These are phyloP conservation scores for Yamadazyma diospyri DNA, from an alignment of 1,139 yeast genomes.

Conservation along the genomic window DNA sequence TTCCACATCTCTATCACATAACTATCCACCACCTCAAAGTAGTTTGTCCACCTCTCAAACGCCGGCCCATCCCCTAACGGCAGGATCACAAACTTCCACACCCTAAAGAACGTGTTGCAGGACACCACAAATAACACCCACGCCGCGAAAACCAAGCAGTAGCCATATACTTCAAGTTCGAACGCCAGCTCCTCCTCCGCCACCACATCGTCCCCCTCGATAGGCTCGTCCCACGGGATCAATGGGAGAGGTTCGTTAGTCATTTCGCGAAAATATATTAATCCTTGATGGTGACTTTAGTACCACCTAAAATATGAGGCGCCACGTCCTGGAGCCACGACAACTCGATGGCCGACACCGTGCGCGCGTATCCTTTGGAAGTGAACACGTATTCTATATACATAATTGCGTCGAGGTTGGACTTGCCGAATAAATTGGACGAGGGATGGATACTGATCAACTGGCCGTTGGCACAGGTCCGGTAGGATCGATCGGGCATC, in stretches of 20 bases:
- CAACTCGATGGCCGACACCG: slow-evolving; percentile 77
- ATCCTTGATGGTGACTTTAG: slow-evolving; percentile 26
- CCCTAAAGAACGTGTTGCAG: slow-evolving; percentile 38
- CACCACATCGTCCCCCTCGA: slow-evolving; percentile 1
- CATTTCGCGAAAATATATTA: slow-evolving; percentile 2
- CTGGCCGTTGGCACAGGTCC: slow-evolving; percentile 80
- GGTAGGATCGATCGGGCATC: slow-evolving; percentile 89
- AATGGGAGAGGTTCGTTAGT: slow-evolving; percentile 15
- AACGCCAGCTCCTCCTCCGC: not conserved
- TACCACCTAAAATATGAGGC: slow-evolving; percentile 57
- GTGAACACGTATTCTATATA: slow-evolving; percentile 94
- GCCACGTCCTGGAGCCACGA: slow-evolving; percentile 87
- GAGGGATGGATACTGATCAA: slow-evolving; percentile 89
- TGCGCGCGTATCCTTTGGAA: slow-evolving; percentile 88
- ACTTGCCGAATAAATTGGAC: slow-evolving; percentile 76
- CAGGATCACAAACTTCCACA: slow-evolving; percentile 42
- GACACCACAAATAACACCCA: slow-evolving; percentile 43
- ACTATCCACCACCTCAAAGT: slow-evolving; percentile 32
- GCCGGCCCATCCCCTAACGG: slow-evolving; percentile 20
- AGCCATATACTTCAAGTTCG: slow-evolving; percentile 27
- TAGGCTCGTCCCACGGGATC: slow-evolving; percentile 15
- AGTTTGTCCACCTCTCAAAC: slow-evolving; percentile 14
- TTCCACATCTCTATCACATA: slow-evolving; percentile 52
- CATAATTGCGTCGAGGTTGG: slow-evolving; percentile 82
- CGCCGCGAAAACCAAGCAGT: slow-evolving; percentile 29